Evolutionary conservation across 2,329 filamentous ascomycete species (phyloP).

Genomic region (Madurella fahalii): DNA sequence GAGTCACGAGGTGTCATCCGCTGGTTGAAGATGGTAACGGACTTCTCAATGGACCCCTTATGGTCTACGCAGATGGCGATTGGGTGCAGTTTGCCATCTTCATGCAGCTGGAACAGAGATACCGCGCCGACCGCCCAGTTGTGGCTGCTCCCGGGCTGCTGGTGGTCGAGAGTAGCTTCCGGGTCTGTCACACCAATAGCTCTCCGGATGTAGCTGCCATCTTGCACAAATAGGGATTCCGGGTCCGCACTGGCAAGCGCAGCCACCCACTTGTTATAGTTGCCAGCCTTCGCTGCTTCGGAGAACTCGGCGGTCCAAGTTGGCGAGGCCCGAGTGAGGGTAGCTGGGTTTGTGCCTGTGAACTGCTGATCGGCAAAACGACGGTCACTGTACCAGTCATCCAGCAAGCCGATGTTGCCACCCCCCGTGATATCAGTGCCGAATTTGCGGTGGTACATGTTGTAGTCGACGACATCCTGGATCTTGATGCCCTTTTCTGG

Average conservation of each 20-base stretch:
- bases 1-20: constrained; percentile 33
- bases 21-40: constrained; percentile 48
- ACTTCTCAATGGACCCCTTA: constrained; percentile 39
- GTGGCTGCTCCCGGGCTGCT: constrained; percentile 28
- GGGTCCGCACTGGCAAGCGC: constrained; percentile 28
- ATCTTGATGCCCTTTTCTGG: constrained; percentile 31
- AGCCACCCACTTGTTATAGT: constrained; percentile 33
- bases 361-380: constrained; percentile 44
- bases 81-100: constrained; percentile 44
- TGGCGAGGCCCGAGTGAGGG: constrained; percentile 38
- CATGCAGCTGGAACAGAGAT: constrained; percentile 40
- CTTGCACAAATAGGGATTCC: constrained; percentile 38
- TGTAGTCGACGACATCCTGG: constrained; percentile 33
- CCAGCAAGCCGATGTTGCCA: constrained; percentile 32
- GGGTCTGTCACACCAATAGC: constrained; percentile 32
- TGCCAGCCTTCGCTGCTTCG: constrained; percentile 31
- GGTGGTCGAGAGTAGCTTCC: constrained; percentile 27
- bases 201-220: constrained; percentile 41
- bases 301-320: constrained; percentile 34
- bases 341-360: constrained; percentile 42
- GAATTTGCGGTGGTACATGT: constrained; percentile 33
- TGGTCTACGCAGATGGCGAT: constrained; percentile 47
- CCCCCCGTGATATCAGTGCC: constrained; percentile 35
- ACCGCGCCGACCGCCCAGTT: constrained; percentile 40
- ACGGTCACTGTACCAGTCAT: constrained; percentile 42